Base-by-base conservation (phyloP, 257 asterid genomes). In the Scutellaria galericulata region DNA sequence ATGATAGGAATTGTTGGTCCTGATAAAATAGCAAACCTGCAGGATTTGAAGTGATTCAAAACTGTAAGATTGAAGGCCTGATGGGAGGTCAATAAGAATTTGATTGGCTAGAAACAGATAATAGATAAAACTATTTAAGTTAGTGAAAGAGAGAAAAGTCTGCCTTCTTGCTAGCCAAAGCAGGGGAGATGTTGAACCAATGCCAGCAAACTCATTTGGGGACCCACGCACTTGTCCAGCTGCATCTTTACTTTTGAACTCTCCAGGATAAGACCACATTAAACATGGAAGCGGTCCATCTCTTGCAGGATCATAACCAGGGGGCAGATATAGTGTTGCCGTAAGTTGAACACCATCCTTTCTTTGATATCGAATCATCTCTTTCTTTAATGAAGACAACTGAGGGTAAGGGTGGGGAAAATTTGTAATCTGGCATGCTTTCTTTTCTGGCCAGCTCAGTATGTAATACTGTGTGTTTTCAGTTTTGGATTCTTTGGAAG, bases 191-290 rank as follows among this genome's bases (percentile, higher is more conserved):
- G 97, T 92, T 50, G 98, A 80, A 58, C 97, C 97, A 78, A 95
- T 95, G 80, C 97, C 99, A 73, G 99, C 88, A 84, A 95, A 95
- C 82, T 83, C 96, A 68, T 95, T 95, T 35, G 99, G 99, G 76
- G 99, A 95, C 59, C 99, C 99, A 73, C 98, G 98, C 61, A 92
- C 99, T 84, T 95, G 99, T 70, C 96, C 88, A 55, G 99, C 99
- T 45, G 99, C 94, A 75, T 92, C 98, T 83, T 92, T 95, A 72
- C 98, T 95, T 79, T 95, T 95, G 82, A 92, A 95, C 79, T 95
- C 99, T 69, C 99, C 99, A 15, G 99, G 99, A 78, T 95, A 95
- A 53, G 99, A 95, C 99, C 99, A 95, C 86, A 95, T 86, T 63
- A 95, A 88, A 84, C 99, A 95, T 20, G 99, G 99, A 81, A 92